Percentiles rank a stretch among this genome's conserved stretches.
Evolutionary conservation across 2,329 filamentous ascomycete genomes (phyloP).

Genomic region (Teratosphaeria zuluensis): DNA sequence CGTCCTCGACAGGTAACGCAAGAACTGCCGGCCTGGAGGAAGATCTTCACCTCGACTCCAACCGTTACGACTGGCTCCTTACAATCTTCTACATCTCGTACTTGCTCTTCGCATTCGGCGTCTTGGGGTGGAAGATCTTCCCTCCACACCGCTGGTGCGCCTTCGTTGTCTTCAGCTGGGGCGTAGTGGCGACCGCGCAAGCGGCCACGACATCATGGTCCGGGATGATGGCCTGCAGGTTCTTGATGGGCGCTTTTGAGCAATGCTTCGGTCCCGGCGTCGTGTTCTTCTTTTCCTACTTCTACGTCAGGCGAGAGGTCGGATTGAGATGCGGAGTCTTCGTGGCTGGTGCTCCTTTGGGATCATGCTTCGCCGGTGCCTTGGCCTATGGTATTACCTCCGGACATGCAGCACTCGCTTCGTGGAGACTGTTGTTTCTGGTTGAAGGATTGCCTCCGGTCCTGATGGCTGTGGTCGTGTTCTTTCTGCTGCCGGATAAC

Average conservation of each 20-base stretch:
- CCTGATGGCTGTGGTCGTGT: neutral
- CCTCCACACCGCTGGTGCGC: constrained; percentile 29
- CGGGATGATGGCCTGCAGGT: constrained; percentile 39
- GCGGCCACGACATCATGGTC: constrained; percentile 35
- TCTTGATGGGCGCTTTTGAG: constrained; percentile 34
- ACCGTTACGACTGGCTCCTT: constrained; percentile 40
- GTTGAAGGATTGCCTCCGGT: neutral
- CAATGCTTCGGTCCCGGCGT: constrained; percentile 36
- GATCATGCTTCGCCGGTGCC: neutral
- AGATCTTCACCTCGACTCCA: constrained; percentile 39
- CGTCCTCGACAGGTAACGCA: constrained; percentile 24
- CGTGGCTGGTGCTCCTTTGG: neutral
- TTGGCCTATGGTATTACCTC: neutral
- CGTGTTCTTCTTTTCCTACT: constrained; percentile 52
- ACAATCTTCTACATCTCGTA: constrained; percentile 52
- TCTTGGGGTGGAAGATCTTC: constrained; percentile 35
- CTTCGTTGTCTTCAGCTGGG: constrained; percentile 35
- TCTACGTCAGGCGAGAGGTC: constrained; percentile 47
- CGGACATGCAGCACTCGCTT: neutral
- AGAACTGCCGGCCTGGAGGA: constrained; percentile 32
- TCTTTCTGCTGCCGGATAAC: neutral
- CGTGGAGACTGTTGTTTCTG: neutral
- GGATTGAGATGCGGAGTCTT: neutral
- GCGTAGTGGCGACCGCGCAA: constrained; percentile 37
- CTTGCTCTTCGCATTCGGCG: constrained; percentile 50